phyloP scores from a whole-genome alignment of 2,329 filamentous ascomycete species.

The Fusarium oxysporum region DNA sequence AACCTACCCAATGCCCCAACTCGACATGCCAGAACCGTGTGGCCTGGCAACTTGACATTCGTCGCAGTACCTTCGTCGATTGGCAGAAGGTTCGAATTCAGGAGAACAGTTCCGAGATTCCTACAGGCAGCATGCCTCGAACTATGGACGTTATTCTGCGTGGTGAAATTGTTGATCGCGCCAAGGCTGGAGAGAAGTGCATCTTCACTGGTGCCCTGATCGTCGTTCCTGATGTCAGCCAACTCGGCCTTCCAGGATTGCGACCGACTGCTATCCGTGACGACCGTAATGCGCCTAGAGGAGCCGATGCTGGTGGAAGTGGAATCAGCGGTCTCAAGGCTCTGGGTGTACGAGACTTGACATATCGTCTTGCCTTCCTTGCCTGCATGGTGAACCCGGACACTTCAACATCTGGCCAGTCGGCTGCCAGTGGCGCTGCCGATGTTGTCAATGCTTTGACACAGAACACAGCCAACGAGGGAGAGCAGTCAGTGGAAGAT shows the following conservation, averaged over 20 bases:
- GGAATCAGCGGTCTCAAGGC: slow-evolving; percentile 91
- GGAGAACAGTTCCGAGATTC: slow-evolving; percentile 98
- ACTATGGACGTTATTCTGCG: slow-evolving; percentile 97
- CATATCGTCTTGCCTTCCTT: slow-evolving; percentile 95
- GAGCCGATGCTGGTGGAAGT: slow-evolving; percentile 82
- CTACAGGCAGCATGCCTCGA: slow-evolving; percentile 97
- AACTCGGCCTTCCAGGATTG: slow-evolving; percentile 89
- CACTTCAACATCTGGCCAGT: slow-evolving; percentile 81
- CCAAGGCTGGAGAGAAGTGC: slow-evolving; percentile 97
- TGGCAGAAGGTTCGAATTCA: slow-evolving; percentile 99
- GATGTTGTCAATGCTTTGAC: slow-evolving; percentile 90
- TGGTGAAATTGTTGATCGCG: slow-evolving; percentile 96
- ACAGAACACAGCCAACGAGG: slow-evolving; percentile 69
- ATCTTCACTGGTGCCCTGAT: slow-evolving; percentile 97
- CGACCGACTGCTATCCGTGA: slow-evolving; percentile 87
- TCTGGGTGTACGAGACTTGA: slow-evolving; percentile 92
- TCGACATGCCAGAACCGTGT: slow-evolving; percentile 85
- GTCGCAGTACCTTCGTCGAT: slow-evolving; percentile 97
- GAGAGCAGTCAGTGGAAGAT: slow-evolving; percentile 79
- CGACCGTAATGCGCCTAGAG: slow-evolving; percentile 77
- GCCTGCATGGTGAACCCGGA: slow-evolving; percentile 97
- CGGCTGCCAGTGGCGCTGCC: slow-evolving; percentile 70
- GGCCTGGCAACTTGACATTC: slow-evolving; percentile 97
- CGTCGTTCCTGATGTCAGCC: slow-evolving; percentile 96
- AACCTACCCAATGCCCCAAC: slow-evolving; percentile 96